These are phyloP conservation scores for Ophiosphaerella narmari DNA, from an alignment of 2,329 filamentous ascomycete species.

Conservation along the genomic window DNA sequence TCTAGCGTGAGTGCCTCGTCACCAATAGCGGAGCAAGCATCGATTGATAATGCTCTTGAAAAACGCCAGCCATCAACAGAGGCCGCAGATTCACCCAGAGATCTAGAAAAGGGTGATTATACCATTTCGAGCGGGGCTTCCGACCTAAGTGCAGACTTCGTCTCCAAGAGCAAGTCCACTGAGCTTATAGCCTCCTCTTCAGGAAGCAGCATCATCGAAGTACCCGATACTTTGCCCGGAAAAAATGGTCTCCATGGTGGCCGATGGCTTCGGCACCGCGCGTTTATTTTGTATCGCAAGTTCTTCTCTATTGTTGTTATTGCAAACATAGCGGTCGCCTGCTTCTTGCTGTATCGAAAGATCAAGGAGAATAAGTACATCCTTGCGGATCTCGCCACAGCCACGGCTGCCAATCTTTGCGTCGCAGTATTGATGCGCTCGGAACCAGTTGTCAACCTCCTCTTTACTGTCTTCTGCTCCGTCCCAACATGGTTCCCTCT, in stretches of 20 bases:
- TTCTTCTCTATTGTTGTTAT: constrained; percentile 38
- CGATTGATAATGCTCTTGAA: not conserved
- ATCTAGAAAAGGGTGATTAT: constrained; percentile 14
- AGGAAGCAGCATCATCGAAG: constrained; percentile 19
- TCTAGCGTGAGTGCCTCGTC: constrained; percentile 3
- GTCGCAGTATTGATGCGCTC: constrained; percentile 42
- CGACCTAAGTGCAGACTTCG: constrained; percentile 8
- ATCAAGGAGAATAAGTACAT: constrained; percentile 25
- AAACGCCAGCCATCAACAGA: not conserved
- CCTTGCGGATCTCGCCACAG: constrained; percentile 39
- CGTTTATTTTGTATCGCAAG: constrained; percentile 38
- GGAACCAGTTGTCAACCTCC: constrained; percentile 43
- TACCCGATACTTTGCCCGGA: constrained; percentile 20
- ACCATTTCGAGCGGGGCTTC: constrained; percentile 17
- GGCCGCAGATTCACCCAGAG: not conserved
- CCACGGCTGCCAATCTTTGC: constrained; percentile 45
- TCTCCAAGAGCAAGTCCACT: constrained; percentile 14
- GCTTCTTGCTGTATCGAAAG: constrained; percentile 29
- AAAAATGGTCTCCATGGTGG: constrained; percentile 34
- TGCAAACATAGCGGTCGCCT: constrained; percentile 33
- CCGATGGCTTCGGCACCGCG: constrained; percentile 39
- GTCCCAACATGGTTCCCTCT: constrained; percentile 38
- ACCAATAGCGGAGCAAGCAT: not conserved
- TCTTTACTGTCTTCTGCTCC: constrained; percentile 43
- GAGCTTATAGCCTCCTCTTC: constrained; percentile 11